Conservation (phyloP, 2,329 filamentous ascomycete species). For the Penicillium palitans region DNA sequence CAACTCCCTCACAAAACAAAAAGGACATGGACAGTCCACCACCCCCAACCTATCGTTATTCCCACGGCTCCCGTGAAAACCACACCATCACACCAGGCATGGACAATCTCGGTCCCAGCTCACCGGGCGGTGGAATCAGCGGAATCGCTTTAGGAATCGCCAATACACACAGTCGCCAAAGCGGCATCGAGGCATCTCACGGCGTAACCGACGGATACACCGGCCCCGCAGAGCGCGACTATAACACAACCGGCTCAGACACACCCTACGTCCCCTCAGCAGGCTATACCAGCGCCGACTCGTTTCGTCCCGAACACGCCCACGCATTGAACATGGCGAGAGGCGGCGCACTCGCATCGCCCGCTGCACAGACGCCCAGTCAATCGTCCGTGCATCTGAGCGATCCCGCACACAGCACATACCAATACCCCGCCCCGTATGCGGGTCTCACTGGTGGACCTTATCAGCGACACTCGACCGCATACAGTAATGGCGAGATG, state of each 20-base stretch:
- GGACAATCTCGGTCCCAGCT: slow-evolving; percentile 65
- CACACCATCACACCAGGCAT: slow-evolving; percentile 59
- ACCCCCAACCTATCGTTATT: slow-evolving; percentile 24
- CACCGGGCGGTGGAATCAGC: slow-evolving; percentile 64
- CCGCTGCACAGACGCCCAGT: slow-evolving; percentile 37
- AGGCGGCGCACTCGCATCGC: slow-evolving; percentile 34
- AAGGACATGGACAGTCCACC: slow-evolving; percentile 14
- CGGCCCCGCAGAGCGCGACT: slow-evolving; percentile 39
- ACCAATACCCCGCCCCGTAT: slow-evolving; percentile 37
- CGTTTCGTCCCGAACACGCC: slow-evolving; percentile 40
- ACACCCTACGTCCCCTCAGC: slow-evolving; percentile 38
- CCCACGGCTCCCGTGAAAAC: slow-evolving; percentile 36
- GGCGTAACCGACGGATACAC: slow-evolving; percentile 34
- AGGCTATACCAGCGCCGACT: slow-evolving; percentile 23
- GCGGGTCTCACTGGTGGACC: slow-evolving; percentile 58
- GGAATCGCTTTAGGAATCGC: slow-evolving; percentile 68
- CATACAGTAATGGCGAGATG: slow-evolving; percentile 48
- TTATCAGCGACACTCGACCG: slow-evolving; percentile 59
- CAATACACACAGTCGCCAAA: slow-evolving; percentile 63
- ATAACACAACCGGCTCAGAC: slow-evolving; percentile 37
- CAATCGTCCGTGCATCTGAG: slow-evolving; percentile 33
- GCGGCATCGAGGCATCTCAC: slow-evolving; percentile 63
- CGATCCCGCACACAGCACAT: slow-evolving; percentile 43
- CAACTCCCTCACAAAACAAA: not conserved
- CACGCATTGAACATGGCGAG: slow-evolving; percentile 42